Percentiles rank a stretch among this genome's conserved stretches.
These are phyloP conservation scores for Ambrosia artemisiifolia DNA, from an alignment of 129 eudicot species.

Conservation along the genomic window DNA sequence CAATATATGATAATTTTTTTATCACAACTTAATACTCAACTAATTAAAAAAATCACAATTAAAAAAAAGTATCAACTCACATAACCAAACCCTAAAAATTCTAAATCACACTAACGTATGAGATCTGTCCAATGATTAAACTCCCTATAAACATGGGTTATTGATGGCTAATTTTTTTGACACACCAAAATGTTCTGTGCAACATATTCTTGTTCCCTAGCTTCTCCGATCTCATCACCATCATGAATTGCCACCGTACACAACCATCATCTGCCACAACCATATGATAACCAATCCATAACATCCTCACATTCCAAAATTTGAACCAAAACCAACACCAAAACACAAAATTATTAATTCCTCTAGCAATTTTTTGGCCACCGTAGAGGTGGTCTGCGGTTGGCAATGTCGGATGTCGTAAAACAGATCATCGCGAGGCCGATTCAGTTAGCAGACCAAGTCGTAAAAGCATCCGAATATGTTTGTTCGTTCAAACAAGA, in stretches of 20 bases:
- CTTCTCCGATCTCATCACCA: conserved; percentile 25
- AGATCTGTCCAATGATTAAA: conserved; percentile 18
- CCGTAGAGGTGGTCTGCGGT: conserved; percentile 27
- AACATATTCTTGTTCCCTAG: conserved; percentile 11
- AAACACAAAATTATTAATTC: background rate
- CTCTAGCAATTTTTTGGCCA: conserved; percentile 1
- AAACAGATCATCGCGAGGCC: conserved; percentile 54
- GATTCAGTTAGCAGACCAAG: conserved; percentile 62
- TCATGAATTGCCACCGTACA: conserved; percentile 17
- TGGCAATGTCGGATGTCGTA: conserved; percentile 49
- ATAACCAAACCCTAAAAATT: background rate
- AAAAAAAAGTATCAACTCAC: background rate
- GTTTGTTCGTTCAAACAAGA: conserved; percentile 43
- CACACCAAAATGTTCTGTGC: conserved; percentile 24
- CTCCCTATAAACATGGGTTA: conserved; percentile 31
- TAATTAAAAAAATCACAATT: too few species aligned
- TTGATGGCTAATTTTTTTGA: conserved; percentile 21
- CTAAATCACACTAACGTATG: background rate
- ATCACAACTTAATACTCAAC: too few species aligned
- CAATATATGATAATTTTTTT: too few species aligned
- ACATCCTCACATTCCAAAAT: background rate
- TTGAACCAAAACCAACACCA: background rate
- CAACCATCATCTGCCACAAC: background rate
- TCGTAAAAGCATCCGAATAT: conserved; percentile 42
- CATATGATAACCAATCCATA: background rate